Conservation (phyloP, 1,284 basidiomycete genomes). For the Flammula alnicola region DNA sequence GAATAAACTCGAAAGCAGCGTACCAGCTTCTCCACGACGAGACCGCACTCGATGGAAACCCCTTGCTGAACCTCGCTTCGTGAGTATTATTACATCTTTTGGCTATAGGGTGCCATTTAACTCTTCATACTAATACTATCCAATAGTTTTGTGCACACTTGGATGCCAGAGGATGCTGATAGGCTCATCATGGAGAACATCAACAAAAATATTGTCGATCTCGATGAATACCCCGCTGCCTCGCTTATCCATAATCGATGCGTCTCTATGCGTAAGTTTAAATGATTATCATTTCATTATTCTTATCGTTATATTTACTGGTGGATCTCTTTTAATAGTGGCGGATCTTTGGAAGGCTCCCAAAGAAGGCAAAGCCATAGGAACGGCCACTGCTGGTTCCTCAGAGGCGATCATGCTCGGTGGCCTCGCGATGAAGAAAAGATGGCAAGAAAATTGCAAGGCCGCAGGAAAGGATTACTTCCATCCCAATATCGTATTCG, state of each 20-base stretch:
- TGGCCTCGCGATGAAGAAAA: conserved; percentile 75
- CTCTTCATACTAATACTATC: background rate
- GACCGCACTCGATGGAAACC: conserved; percentile 66
- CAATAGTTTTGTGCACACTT: conserved; percentile 57
- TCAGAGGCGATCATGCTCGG: conserved; percentile 80
- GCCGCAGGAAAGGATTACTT: conserved; percentile 64
- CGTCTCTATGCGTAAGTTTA: conserved; percentile 58
- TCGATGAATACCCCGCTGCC: conserved; percentile 74
- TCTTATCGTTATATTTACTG: background rate
- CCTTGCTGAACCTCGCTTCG: conserved; percentile 68
- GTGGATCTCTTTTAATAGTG: conserved; percentile 36
- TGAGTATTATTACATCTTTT: conserved; percentile 23
- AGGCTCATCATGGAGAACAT: conserved; percentile 66
- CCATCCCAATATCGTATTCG: conserved; percentile 65
- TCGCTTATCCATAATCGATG: conserved; percentile 61
- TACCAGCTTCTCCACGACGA: conserved; percentile 69
- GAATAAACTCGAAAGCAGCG: conserved; percentile 45
- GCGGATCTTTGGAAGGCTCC: conserved; percentile 77
- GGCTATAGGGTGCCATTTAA: background rate
- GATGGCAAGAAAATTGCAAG: conserved; percentile 73
- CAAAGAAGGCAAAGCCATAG: conserved; percentile 56
- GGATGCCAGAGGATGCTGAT: conserved; percentile 63
- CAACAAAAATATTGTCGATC: conserved; percentile 70
- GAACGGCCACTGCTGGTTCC: conserved; percentile 76
- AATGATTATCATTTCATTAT: background rate